phyloP scores from a whole-genome alignment of 192 early-diverging fungal species.

The Backusella psychrophila region DNA sequence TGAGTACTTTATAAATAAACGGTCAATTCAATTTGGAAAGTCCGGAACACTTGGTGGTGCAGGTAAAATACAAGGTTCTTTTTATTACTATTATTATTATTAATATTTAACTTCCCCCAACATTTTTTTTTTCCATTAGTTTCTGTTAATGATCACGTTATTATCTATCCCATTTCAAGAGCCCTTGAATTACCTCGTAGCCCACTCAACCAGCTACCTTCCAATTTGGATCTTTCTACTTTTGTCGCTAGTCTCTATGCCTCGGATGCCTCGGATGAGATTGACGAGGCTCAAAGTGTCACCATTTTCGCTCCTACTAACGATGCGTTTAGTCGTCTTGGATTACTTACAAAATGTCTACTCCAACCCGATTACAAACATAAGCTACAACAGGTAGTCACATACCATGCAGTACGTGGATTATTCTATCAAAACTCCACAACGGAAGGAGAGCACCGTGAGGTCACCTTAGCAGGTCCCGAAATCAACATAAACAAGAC shows the following conservation, averaged over 20 bases:
- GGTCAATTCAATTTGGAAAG: constrained; percentile 47
- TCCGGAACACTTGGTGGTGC: constrained; percentile 46
- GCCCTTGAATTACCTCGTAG: constrained; percentile 50
- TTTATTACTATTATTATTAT: background rate
- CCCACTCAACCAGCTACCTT: constrained; percentile 44
- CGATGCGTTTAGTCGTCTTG: constrained; percentile 55
- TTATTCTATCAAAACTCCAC: constrained; percentile 42
- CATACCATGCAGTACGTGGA: constrained; percentile 48
- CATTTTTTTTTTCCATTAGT: constrained; percentile 25
- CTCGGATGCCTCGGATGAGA: constrained; percentile 42
- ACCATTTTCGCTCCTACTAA: constrained; percentile 69
- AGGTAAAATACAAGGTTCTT: constrained; percentile 17
- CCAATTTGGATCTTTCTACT: constrained; percentile 48
- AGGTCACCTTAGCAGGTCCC: constrained; percentile 39
- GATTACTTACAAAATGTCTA: constrained; percentile 53
- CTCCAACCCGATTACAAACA: constrained; percentile 21
- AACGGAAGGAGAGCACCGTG: constrained; percentile 25
- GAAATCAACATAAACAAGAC: constrained; percentile 44
- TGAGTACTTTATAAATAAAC: constrained; percentile 19
- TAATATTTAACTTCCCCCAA: background rate
- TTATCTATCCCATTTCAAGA: constrained; percentile 60
- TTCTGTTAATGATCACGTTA: constrained; percentile 47
- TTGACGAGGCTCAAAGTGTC: constrained; percentile 48
- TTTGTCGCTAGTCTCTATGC: constrained; percentile 53
- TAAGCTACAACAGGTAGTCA: constrained; percentile 48